Conservation (phyloP, 2,329 filamentous ascomycete species). For the Hypoxylon sp. region DNA sequence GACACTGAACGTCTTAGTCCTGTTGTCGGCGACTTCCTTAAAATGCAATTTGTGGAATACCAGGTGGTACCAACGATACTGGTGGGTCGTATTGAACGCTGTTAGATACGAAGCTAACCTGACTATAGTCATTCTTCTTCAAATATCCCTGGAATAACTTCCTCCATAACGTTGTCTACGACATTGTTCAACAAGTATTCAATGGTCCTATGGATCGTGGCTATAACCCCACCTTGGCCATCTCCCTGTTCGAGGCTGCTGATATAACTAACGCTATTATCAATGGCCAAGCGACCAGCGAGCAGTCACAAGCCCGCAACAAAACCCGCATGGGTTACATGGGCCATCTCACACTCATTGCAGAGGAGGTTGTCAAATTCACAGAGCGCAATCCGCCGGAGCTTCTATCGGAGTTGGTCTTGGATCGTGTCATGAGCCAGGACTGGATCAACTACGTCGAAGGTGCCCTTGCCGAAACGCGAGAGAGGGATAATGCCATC, state of each 20-base stretch:
- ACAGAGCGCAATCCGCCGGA: slow-evolving; percentile 94
- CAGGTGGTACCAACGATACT: slow-evolving; percentile 95
- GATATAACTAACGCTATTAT: slow-evolving; percentile 93
- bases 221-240: slow-evolving; percentile 89
- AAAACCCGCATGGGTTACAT: slow-evolving; percentile 98
- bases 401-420: slow-evolving; percentile 83
- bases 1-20: slow-evolving; percentile 62
- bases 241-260: slow-evolving; percentile 92
- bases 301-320: slow-evolving; percentile 84
- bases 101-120: slow-evolving; percentile 42
- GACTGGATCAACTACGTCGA: slow-evolving; percentile 97
- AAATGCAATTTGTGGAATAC: slow-evolving; percentile 96
- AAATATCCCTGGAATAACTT: slow-evolving; percentile 99
- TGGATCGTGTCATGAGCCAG: slow-evolving; percentile 89
- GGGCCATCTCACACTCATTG: slow-evolving; percentile 94
- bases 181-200: slow-evolving; percentile 98
- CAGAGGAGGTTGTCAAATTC: slow-evolving; percentile 98
- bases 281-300: slow-evolving; percentile 87
- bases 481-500: slow-evolving; percentile 98
- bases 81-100: slow-evolving; percentile 66
- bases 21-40: slow-evolving; percentile 94
- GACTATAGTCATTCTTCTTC: slow-evolving; percentile 90
- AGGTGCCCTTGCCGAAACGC: slow-evolving; percentile 89
- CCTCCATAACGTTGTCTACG: slow-evolving; percentile 98
- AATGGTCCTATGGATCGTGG: slow-evolving; percentile 98